Percentiles rank a stretch among this genome's conserved stretches.
Evolutionary conservation across 495 filamentous ascomycete genomes (phyloP).

Genomic region (Penicillium flavigenum): DNA sequence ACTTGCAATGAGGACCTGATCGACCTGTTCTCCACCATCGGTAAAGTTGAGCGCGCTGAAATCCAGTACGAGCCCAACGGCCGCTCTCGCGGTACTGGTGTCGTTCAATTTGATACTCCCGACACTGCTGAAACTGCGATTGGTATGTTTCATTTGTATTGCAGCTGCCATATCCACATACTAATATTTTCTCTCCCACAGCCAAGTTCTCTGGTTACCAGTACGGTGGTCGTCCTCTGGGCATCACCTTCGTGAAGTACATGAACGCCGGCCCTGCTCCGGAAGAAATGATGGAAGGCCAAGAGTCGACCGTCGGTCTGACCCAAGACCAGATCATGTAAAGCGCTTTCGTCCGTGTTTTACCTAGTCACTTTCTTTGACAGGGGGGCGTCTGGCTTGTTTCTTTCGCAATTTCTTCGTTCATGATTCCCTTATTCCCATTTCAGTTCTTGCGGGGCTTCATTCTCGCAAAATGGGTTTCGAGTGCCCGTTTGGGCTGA

Average conservation of each 20-base stretch:
- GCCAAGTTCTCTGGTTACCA: conserved; percentile 97
- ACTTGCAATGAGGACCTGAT: conserved; percentile 97
- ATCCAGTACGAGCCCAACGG: conserved; percentile 98
- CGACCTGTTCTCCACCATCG: conserved; percentile 95
- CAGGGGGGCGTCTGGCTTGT: conserved; percentile 7
- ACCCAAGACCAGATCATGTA: conserved; percentile 99
- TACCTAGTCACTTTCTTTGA: conserved; percentile 8
- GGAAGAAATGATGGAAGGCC: conserved; percentile 75
- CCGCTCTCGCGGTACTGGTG: conserved; percentile 90
- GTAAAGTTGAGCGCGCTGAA: conserved; percentile 95
- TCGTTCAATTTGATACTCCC: conserved; percentile 83
- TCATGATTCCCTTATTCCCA: conserved; percentile 33
- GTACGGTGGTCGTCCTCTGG: conserved; percentile 92
- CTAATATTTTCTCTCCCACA: conserved; percentile 30
- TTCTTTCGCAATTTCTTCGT: conserved; percentile 10
- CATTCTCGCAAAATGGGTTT: conserved; percentile 10
- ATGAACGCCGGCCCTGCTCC: conserved; percentile 63
- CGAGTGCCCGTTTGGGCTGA: conserved; percentile 12
- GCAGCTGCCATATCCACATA: background rate
- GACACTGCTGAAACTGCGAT: conserved; percentile 92
- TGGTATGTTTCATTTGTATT: conserved; percentile 43
- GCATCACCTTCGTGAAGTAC: conserved; percentile 90
- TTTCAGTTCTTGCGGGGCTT: conserved; percentile 12
- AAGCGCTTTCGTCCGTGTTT: conserved; percentile 16
- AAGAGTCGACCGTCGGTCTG: conserved; percentile 67